Evolutionary conservation across 805 yeast species (phyloP), one percentile per base, ranked within the genome.

Genomic region (Debaryomyces tyrocola): DNA sequence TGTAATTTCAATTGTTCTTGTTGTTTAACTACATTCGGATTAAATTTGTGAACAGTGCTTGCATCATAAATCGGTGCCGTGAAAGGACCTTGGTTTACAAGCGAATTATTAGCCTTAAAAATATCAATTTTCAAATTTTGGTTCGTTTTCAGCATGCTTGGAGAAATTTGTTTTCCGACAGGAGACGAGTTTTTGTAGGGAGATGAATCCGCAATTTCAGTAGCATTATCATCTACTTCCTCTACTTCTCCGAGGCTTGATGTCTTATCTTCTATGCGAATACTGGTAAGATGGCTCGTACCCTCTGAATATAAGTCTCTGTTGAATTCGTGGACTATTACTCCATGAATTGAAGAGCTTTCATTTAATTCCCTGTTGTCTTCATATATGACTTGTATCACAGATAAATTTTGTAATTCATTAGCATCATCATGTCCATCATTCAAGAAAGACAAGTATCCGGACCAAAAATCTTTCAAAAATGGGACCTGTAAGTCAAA

Each of bases 141-240:
- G 6, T 31, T 31, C 11, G 17, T 14, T 28, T 44, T 41, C 6
- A 31, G 46, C 27, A 24, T 24, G 27, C 27, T 9, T 2, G 62
- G 59, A 20, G 59, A 50, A 15, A 24, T 29, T 12, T 11, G 17
- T 29, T 28, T 39, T 9, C 6, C 35, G 9, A 14, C 5, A 10
- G 21, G 33, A 0, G 69, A 66, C 5, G 67, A 58, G 1, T 55
- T 37, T 44, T 60, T 62, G 12, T 51, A 50, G 0, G 77, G 77
- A 6, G 76, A 71, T 2, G 75, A 66, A 39, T 69, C 66, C 1
- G 74, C 77, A 9, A 70, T 39, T 6, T 70, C 73, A 1, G 77
- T 72, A 37, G 64, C 75, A 46, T 69, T 69, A 28, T 72, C 77
- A 37, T 66, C 69, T 12, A 55, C 64, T 1, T 51, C 55, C 2